Conservation (phyloP, 768 basidiomycete genomes). For the Kwoniella europaea region DNA sequence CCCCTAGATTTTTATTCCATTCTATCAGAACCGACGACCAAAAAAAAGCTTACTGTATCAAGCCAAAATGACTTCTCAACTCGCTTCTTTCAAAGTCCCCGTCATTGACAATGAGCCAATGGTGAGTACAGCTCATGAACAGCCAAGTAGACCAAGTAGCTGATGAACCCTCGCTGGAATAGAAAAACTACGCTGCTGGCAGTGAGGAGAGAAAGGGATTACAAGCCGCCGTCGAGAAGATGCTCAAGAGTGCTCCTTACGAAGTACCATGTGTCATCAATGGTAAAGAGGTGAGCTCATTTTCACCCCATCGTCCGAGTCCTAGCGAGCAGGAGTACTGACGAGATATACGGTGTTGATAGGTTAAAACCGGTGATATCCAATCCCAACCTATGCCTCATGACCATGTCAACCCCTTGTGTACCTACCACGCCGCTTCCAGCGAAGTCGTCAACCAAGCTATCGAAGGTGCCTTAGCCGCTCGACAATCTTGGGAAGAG, state of each 20-base stretch:
- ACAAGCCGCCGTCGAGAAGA: conserved; percentile 73
- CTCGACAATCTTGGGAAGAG: conserved; percentile 86
- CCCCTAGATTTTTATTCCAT: too few species aligned
- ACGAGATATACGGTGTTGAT: background rate
- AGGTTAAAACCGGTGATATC: conserved; percentile 81
- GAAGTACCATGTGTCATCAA: conserved; percentile 93
- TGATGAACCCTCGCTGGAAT: too few species aligned
- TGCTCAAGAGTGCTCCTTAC: conserved; percentile 82
- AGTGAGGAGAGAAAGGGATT: conserved; percentile 77
- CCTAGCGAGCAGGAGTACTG: background rate
- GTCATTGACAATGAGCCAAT: conserved; percentile 89
- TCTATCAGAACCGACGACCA: too few species aligned
- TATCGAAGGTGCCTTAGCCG: conserved; percentile 83
- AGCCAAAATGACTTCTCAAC: conserved; percentile 54
- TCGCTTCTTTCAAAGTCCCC: conserved; percentile 85
- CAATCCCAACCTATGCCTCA: conserved; percentile 83
- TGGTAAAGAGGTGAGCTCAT: conserved; percentile 72
- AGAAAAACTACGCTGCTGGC: conserved; percentile 79
- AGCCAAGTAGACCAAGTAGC: too few species aligned
- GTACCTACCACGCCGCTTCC: conserved; percentile 87
- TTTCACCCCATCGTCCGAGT: background rate
- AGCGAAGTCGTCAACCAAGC: conserved; percentile 73
- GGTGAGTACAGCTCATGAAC: too few species aligned
- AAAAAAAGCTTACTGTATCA: background rate
- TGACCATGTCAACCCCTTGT: conserved; percentile 79